Base-by-base conservation (phyloP, 768 basidiomycete genomes). In the Panaeolus papilionaceus region DNA sequence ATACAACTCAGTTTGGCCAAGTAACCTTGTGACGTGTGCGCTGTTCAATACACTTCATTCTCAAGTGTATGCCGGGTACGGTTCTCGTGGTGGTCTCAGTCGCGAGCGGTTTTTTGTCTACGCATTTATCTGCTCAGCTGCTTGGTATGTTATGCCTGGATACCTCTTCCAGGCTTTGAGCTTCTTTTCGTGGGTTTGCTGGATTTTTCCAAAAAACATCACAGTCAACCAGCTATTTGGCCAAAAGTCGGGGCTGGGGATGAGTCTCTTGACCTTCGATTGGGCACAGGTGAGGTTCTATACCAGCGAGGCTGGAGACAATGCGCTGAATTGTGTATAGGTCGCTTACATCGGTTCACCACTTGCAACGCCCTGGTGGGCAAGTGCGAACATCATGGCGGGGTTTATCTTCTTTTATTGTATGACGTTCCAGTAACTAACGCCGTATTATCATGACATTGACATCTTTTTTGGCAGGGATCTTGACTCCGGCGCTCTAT, bases 1-100 rank as follows among this genome's bases (percentile, higher is more conserved):
- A 3, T 4, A 16, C 49, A 38, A 54, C 38, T 16, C 65, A 88
- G 89, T 92, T 72, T 92, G 91, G 91, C 91, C 91, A 0, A 76
- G 82, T 11, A 88, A 89, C 51, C 84, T 92, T 10, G 89, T 91
- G 38, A 85, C 85, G 18, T 91, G 91, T 71, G 89, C 91, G 1
- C 73, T 83, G 1, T 92, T 92, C 77, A 92, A 92, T 71, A 92
- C 92, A 1, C 81, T 92, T 0, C 91, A 92, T 77, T 86, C 88
- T 0, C 84, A 87, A 64, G 77, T 82, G 64, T 91, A 91, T 69
- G 80, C 86, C 2, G 91, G 91, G 39, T 83, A 83, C n/a, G 87
- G 88, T 12, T 79, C 76, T 23, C 81, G 83, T 47, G 84, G 77
- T 18, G 90, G 90, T 49, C 77, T 90, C 51, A 86, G 83, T 67